Evolutionary conservation across 2,329 filamentous ascomycete genomes (phyloP).

Genomic region (Cryphonectria carpinicola): DNA sequence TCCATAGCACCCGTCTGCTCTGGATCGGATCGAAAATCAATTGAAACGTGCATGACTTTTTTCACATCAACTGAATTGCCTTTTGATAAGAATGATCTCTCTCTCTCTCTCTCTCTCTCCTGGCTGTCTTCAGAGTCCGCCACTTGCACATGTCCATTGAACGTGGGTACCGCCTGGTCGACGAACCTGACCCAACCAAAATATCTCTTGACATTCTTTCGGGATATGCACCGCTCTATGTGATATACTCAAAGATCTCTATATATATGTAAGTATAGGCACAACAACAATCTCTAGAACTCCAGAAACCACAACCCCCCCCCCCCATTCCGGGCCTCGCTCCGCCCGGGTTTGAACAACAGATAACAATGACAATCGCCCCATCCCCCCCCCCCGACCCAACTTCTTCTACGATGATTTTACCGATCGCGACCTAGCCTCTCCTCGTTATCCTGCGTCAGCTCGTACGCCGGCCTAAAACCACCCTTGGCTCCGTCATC

Average conservation of each 20-base stretch:
- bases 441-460: conserved; percentile 77
- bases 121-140: not conserved
- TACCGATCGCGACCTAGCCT: conserved; percentile 71
- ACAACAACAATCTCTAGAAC: conserved; percentile 9
- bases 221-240: conserved; percentile 10
- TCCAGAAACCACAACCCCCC: not conserved
- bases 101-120: not conserved
- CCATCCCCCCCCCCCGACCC: too few relatives aligned
- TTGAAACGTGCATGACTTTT: not conserved
- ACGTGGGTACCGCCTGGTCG: not conserved
- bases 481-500: conserved; percentile 39
- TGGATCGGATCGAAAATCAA: not conserved
- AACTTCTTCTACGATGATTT: not conserved
- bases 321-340: not conserved
- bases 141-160: not conserved
- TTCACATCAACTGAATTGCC: not conserved
- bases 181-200: not conserved
- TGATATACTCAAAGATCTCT: not conserved
- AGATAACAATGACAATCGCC: too few relatives aligned
- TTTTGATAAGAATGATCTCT: not conserved
- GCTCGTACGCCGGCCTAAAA: conserved; percentile 76
- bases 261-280: not conserved
- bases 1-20: not conserved
- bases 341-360: not conserved
- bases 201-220: not conserved